Evolutionary conservation across 257 asterid species (phyloP), one percentile per base, ranked within the genome.

Genomic region (Plantago ovata): DNA sequence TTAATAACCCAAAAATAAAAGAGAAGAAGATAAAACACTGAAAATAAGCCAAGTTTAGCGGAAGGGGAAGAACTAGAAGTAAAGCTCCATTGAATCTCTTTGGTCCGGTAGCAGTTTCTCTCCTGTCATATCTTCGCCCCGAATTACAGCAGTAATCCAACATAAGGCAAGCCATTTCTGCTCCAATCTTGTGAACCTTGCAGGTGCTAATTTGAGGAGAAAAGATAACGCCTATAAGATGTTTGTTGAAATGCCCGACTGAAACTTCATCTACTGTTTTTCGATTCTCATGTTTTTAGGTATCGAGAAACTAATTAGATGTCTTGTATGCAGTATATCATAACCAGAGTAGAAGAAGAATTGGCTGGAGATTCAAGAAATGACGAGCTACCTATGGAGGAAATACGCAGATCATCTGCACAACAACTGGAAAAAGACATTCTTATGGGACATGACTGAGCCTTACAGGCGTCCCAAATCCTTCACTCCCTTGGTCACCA

Each of bases 401-500:
- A 91, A 88, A 73, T 91, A 87, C 58, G 89, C 92, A 0, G 95
- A 91, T 69, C 70, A 87, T 77, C 69, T 87, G 65, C 71, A 77
- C 64, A 70, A 77, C 22, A 91, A 80, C 66, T 83, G 96, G 94
- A 88, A 87, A 69, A 91, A 74, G 71, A 85, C 84, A 10, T 69
- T 87, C 63, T 81, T 91, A 0, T 91, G 98, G 98, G 94, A 91
- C 75, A 87, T 85, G 96, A 77, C 85, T 45, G 96, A 87, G 60
- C 95, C 87, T 3, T 91, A 83, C 69, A 80, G 80, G 63, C 84
- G 93, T 8, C 98, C 98, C 33, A 85, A 75, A 59, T 75, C 96
- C 2, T 91, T 91, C 73, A 80, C 87, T 20, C 95, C 98, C 4
- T 71, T 91, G 11, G 87, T 91, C 58, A 73, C 84, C 16, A 70